Conservation (phyloP, 2,329 filamentous ascomycete species). For the Blastomyces emzantsi region DNA sequence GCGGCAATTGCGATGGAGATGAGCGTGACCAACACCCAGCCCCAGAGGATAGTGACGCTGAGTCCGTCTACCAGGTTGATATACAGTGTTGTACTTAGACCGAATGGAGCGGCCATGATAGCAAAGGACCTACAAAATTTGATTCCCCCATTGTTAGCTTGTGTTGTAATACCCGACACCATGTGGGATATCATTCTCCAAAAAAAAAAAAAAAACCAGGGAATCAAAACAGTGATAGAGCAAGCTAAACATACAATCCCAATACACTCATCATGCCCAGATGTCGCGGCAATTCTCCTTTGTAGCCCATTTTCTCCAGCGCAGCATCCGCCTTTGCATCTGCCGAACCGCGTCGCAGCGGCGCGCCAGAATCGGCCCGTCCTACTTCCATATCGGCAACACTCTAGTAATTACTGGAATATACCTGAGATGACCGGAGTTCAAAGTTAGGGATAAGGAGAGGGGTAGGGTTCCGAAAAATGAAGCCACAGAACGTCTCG, state of each 20-base stretch:
- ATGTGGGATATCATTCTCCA: not conserved
- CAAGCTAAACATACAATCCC: conserved; percentile 41
- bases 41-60: conserved; percentile 60
- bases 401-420: not conserved
- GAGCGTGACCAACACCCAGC: conserved; percentile 57
- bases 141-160: not conserved
- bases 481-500: too few relatives aligned
- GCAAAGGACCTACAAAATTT: conserved; percentile 49
- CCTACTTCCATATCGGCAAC: not conserved
- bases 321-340: conserved; percentile 45
- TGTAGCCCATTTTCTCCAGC: conserved; percentile 59
- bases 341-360: conserved; percentile 5
- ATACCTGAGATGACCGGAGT: not conserved
- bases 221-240: not conserved
- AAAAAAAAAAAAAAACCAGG: conserved; percentile 18
- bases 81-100: conserved; percentile 58
- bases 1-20: conserved; percentile 56
- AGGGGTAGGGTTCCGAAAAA: too few relatives aligned
- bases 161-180: conserved; percentile 10
- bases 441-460: not conserved
- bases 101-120: conserved; percentile 65
- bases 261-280: conserved; percentile 62
- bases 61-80: conserved; percentile 61
- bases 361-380: not conserved
- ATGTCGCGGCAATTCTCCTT: conserved; percentile 55